Evolutionary conservation across 345 rosid genomes (phyloP), one percentile per base, ranked within the genome.

Genomic region (Eutrema japonicum): DNA sequence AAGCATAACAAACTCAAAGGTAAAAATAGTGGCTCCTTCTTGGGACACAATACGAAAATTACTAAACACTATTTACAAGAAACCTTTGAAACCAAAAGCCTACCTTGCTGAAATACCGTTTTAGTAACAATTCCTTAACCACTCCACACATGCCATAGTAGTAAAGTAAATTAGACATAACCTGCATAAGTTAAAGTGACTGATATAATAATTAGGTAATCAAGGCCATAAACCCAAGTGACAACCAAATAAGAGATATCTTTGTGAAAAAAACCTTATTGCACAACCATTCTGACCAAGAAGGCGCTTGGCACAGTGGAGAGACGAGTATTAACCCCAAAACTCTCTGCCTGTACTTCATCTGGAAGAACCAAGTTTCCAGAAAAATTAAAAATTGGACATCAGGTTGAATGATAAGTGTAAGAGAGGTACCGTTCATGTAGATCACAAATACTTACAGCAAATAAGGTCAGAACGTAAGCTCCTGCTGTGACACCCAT

Each of bases 401-500:
- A 58, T n/a, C 52, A 42, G 35, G 29, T 29, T n/a, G 43, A 38
- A 60, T 45, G 13, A 66, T 33, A 38, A 32, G 37, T 64, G 9
- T 16, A 8, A 59, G 48, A 41, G 13, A 41, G 3, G 29, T 8
- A 32, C 12, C 11, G 7, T 73, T 41, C 47, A 53, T 35, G 54
- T 55, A 65, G 63, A 62, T 52, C 53, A 65, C 70, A 70, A 30
- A 64, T 71, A 71, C 96, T 82, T 81, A 96, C 99, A 61, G 99
- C 96, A 80, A 96, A 96, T 37, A 90, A 71, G 45, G 98, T 87
- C 72, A 96, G 88, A 81, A 92, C 77, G 78, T 96, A 92, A 16
- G 99, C 99, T 80, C 99, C 99, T 33, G 97, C 96, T 48, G 95
- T 89, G 71, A 92, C 98, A 62, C 99, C 99, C 96, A 96, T 83